Evolutionary conservation across 306 rosid genomes (phyloP), one percentile per base, ranked within the genome.

Genomic region (Alnus glutinosa): DNA sequence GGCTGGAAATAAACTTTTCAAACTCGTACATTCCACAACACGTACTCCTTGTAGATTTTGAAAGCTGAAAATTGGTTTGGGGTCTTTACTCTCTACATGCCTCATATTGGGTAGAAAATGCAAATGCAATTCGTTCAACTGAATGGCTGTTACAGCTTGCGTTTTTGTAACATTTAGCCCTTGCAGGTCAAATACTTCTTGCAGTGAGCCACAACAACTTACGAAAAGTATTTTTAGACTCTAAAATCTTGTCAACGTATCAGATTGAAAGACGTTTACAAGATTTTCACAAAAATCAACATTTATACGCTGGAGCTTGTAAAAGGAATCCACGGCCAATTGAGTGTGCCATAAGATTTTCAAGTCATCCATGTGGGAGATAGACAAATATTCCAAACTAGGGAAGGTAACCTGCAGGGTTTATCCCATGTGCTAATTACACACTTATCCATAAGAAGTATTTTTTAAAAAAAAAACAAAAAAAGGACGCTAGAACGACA

Each of bases 1-100:
- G 1, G 37, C 3, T 1, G 79, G 81, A 73, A 83, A 80, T 0
- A 78, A 19, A 36, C 46, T 42, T 49, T 39, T 39, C 75, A 81
- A 42, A 10, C 36, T 70, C 16, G 13, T 8, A 48, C 85, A 81
- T 1, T 10, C 3, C 0, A 4, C 1, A 2, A 76, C 9, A 11
- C 1, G 1, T 1, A 76, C 70, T 0, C 6, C 9, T 9, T 48
- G 37, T 30, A 87, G 75, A 84, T 61, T 66, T 4, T 34, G 69
- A 58, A 61, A 75, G 67, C 14, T 8, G 14, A 81, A 48, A 9
- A 11, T 2, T 48, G 51, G 51, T 7, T 47, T 7, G 50, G 50
- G 50, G 12, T 47, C 50, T 9, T 5, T 2, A 5, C 42, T 39
- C 28, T 0, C 0, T 23, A 23, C 28, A 23, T 23, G 28, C 28